These are phyloP conservation scores for Fraxinus baroniana DNA, from an alignment of 305 asterid species.

Conservation along the genomic window DNA sequence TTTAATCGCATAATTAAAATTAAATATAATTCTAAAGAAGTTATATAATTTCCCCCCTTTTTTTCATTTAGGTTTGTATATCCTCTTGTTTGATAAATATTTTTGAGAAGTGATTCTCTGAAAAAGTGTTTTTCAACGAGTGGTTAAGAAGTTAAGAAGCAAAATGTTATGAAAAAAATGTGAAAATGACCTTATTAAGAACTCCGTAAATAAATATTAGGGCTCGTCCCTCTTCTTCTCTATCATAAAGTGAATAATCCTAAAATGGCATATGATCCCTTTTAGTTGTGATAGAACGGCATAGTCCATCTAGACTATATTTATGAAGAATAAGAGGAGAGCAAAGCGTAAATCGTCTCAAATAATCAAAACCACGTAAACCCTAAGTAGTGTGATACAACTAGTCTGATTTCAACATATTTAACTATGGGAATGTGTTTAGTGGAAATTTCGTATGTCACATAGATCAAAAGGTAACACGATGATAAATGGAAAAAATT, in stretches of 20 bases:
- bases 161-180: too few species aligned
- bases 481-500: too few species aligned
- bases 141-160: too few species aligned
- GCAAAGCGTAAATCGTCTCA: background rate
- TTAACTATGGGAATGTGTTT: background rate
- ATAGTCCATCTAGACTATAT: background rate
- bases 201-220: too few species aligned
- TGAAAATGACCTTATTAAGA: too few species aligned
- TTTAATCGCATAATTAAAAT: too few species aligned
- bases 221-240: too few species aligned
- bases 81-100: background rate
- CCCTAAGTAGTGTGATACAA: background rate
- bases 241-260: too few species aligned
- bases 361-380: background rate
- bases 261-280: background rate
- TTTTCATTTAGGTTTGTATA: background rate
- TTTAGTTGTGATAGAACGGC: background rate
- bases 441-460: background rate
- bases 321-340: background rate
- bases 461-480: background rate
- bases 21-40: background rate
- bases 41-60: background rate
- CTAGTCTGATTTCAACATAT: background rate
- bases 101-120: background rate
- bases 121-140: background rate